Evolutionary conservation across 352 stramenopile genomes (phyloP).

Genomic region (Globisporangium barbulae): DNA sequence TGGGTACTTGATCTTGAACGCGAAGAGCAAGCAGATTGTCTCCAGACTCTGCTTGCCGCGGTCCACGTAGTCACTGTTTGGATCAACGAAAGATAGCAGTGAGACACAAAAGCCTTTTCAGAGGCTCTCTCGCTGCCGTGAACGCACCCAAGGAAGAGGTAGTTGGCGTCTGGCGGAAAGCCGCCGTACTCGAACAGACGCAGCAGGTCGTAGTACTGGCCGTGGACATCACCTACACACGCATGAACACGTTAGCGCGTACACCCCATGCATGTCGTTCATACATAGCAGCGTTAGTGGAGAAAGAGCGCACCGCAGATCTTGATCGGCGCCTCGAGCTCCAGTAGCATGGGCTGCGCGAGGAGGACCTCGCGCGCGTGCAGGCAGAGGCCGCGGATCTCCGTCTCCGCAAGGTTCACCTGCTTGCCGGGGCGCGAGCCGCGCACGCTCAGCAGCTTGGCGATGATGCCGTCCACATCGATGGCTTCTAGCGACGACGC

Average conservation of each 20-base stretch:
- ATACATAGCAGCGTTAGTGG: too few relatives aligned
- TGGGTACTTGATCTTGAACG: constrained; percentile 99
- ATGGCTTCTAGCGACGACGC: constrained; percentile 67
- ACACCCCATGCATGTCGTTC: neutral
- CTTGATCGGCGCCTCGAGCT: constrained; percentile 98
- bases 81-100: constrained; percentile 1
- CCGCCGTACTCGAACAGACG: constrained; percentile 94
- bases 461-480: constrained; percentile 85
- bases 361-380: constrained; percentile 95
- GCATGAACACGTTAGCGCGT: neutral
- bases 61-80: constrained; percentile 89
- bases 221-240: constrained; percentile 88
- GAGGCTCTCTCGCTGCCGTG: constrained; percentile 26
- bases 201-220: constrained; percentile 98
- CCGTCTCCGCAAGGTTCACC: constrained; percentile 93
- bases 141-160: constrained; percentile 50
- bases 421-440: constrained; percentile 76
- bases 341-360: constrained; percentile 97
- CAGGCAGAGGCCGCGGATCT: constrained; percentile 97
- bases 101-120: too few relatives aligned
- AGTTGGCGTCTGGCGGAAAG: constrained; percentile 83
- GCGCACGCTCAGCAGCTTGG: constrained; percentile 88
- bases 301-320: constrained; percentile 79
- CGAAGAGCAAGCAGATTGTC: constrained; percentile 96
- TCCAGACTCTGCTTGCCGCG: constrained; percentile 95